Percentiles rank a stretch among this genome's conserved stretches.
phyloP scores from a whole-genome alignment of 164 flowering plant genomes.

The grape (Vitis vinifera) region DNA sequence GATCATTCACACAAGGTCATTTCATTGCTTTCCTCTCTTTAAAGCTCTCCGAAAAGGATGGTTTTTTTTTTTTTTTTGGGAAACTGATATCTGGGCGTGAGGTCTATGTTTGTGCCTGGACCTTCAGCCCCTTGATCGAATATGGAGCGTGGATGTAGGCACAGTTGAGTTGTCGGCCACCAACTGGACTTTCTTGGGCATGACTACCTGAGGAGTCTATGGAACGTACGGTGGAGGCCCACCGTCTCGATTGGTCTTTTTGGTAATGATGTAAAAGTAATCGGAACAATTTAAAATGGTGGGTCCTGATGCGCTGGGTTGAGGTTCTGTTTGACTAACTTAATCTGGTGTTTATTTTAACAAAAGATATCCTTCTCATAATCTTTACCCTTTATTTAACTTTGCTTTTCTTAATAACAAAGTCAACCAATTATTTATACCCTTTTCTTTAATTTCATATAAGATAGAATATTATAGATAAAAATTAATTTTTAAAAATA shows the following conservation, averaged over 20 bases:
- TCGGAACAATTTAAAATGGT: constrained; percentile 4
- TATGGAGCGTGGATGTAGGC: constrained; percentile 12
- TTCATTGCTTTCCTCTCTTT: neutral
- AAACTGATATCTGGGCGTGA: neutral
- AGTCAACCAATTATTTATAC: constrained; percentile 18
- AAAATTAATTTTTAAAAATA: too few relatives aligned
- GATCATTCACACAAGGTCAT: constrained; percentile 3
- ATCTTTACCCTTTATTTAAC: neutral
- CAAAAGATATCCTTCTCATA: too few relatives aligned
- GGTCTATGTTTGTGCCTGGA: constrained; percentile 14
- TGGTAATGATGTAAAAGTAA: constrained; percentile 4
- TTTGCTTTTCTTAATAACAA: constrained; percentile 7
- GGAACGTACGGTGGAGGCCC: neutral
- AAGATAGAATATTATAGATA: too few relatives aligned
- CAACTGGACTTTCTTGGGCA: too few relatives aligned
- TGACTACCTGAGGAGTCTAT: too few relatives aligned
- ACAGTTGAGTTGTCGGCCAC: constrained; percentile 22
- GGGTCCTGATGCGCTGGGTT: constrained; percentile 5
- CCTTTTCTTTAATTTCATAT: neutral
- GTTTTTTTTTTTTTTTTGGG: neutral
- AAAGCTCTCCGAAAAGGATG: neutral
- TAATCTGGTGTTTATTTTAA: too few relatives aligned
- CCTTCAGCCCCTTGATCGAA: constrained; percentile 5
- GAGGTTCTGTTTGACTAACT: constrained; percentile 14
- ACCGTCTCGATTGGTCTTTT: neutral